Evolutionary conservation across 768 basidiomycete species (phyloP).

Genomic region (Lyophyllum shimeji): DNA sequence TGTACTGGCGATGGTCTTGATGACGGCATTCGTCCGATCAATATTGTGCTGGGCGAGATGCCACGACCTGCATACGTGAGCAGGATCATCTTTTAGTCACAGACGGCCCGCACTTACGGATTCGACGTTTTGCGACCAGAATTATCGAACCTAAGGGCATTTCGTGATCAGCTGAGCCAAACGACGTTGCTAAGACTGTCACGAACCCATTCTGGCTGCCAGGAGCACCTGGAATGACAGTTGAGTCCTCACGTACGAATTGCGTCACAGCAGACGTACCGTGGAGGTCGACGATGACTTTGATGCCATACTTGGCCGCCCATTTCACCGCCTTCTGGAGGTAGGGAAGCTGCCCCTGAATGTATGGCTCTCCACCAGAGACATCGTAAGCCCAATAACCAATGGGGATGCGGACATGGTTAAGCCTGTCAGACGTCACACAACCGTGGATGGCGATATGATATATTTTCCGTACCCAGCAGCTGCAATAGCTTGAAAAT

Average conservation of each 20-base stretch:
- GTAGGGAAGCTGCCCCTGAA: slow-evolving; percentile 75
- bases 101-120: slow-evolving; percentile 39
- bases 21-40: slow-evolving; percentile 62
- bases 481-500: slow-evolving; percentile 72
- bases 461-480: slow-evolving; percentile 54
- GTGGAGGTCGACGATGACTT: slow-evolving; percentile 80
- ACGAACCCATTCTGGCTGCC: slow-evolving; percentile 82
- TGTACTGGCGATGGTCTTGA: slow-evolving; percentile 60
- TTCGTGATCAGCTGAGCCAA: slow-evolving; percentile 4
- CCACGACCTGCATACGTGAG: slow-evolving; percentile 48
- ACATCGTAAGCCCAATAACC: slow-evolving; percentile 93
- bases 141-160: slow-evolving; percentile 68
- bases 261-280: slow-evolving; percentile 28
- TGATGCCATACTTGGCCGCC: slow-evolving; percentile 70
- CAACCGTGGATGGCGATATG: slow-evolving; percentile 3
- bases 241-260: background rate
- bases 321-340: slow-evolving; percentile 65
- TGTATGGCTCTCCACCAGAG: slow-evolving; percentile 72
- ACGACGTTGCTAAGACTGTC: background rate
- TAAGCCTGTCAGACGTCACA: slow-evolving; percentile 47
- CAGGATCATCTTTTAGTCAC: slow-evolving; percentile 1
- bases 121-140: slow-evolving; percentile 63
- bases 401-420: slow-evolving; percentile 82
- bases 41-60: slow-evolving; percentile 66
- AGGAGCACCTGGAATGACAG: slow-evolving; percentile 51